These are phyloP conservation scores for Fusarium poae DNA, from an alignment of 2,329 filamentous ascomycete species.

Conservation along the genomic window DNA sequence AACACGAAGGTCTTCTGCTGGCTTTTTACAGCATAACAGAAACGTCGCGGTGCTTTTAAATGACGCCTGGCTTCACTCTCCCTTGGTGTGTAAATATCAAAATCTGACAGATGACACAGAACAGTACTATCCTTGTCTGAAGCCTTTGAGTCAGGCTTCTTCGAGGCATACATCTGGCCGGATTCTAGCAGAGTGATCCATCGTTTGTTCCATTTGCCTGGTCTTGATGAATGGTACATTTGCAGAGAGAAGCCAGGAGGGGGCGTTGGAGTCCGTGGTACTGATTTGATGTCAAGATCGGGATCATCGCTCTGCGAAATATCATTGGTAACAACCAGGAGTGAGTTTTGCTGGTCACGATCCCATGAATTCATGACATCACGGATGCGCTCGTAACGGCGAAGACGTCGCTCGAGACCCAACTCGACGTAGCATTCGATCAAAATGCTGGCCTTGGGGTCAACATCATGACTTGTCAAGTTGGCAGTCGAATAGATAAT, in stretches of 20 bases:
- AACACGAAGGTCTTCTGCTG: conserved; percentile 91
- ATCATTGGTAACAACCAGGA: conserved; percentile 75
- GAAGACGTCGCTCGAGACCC: conserved; percentile 83
- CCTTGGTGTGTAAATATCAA: conserved; percentile 88
- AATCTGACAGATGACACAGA: conserved; percentile 89
- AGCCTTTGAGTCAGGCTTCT: conserved; percentile 72
- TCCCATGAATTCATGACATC: conserved; percentile 97
- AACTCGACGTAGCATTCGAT: conserved; percentile 81
- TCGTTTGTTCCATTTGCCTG: conserved; percentile 90
- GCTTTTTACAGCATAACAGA: conserved; percentile 90
- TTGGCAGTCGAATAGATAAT: conserved; percentile 76
- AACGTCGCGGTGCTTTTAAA: conserved; percentile 85
- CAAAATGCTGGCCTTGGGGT: conserved; percentile 75
- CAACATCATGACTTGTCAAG: conserved; percentile 72
- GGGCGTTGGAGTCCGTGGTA: conserved; percentile 68
- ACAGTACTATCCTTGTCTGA: conserved; percentile 75
- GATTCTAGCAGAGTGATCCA: conserved; percentile 79
- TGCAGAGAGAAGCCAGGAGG: conserved; percentile 77
- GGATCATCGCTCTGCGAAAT: conserved; percentile 65
- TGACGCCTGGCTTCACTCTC: conserved; percentile 75
- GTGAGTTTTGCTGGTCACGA: conserved; percentile 78
- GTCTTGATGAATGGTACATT: conserved; percentile 83
- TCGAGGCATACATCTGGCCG: conserved; percentile 79
- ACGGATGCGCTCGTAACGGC: conserved; percentile 86
- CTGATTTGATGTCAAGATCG: conserved; percentile 75